These are phyloP conservation scores for Diaporthe destruens DNA, from an alignment of 2,329 filamentous ascomycete genomes.

Conservation along the genomic window DNA sequence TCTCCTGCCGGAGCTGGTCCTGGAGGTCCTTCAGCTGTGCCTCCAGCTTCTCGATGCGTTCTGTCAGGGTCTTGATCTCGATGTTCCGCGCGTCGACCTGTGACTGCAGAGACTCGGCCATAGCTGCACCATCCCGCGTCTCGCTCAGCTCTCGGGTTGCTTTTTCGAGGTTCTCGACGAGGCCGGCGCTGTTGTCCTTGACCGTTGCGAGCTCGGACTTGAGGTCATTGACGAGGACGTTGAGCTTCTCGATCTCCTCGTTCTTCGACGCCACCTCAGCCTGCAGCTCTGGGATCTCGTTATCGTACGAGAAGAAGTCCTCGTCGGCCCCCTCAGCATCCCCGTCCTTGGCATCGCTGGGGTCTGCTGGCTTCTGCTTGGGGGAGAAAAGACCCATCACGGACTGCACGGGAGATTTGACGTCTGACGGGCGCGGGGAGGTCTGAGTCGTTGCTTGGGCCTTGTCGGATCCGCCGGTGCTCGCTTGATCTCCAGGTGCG, in stretches of 20 bases:
- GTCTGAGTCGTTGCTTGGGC: conserved; percentile 44
- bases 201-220: conserved; percentile 78
- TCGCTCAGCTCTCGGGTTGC: conserved; percentile 73
- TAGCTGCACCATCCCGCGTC: conserved; percentile 55
- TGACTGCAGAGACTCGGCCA: conserved; percentile 61
- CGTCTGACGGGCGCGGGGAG: conserved; percentile 47
- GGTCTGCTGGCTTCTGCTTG: conserved; percentile 53
- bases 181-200: conserved; percentile 76
- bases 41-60: conserved; percentile 59
- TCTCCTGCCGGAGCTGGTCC: conserved; percentile 50
- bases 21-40: conserved; percentile 60
- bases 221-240: conserved; percentile 75
- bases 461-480: conserved; percentile 44
- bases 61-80: conserved; percentile 64
- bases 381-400: conserved; percentile 64
- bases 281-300: conserved; percentile 86
- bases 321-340: conserved; percentile 60
- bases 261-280: conserved; percentile 78
- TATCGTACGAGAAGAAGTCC: conserved; percentile 93
- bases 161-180: conserved; percentile 76
- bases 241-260: conserved; percentile 78
- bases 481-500: conserved; percentile 50
- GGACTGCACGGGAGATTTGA: conserved; percentile 61
- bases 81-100: conserved; percentile 62
- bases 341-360: conserved; percentile 49